These are phyloP conservation scores for Sclerotiophoma versabilis DNA, from an alignment of 2,329 filamentous ascomycete genomes.

Conservation along the genomic window DNA sequence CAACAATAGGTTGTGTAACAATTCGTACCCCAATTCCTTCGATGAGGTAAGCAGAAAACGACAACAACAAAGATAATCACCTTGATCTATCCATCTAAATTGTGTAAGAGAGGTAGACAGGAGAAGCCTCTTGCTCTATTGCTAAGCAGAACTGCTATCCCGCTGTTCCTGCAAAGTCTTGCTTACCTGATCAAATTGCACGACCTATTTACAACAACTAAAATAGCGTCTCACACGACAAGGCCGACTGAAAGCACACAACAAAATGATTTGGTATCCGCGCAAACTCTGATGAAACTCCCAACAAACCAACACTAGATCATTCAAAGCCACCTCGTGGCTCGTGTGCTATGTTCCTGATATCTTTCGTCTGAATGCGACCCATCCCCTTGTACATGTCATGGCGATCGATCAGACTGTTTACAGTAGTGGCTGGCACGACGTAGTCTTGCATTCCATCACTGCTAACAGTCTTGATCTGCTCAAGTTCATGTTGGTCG, in stretches of 20 bases:
- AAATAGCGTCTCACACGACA: neutral
- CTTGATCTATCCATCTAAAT: too few species aligned
- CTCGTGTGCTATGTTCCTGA: conserved; percentile 41
- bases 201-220: too few species aligned
- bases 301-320: neutral
- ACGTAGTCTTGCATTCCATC: conserved; percentile 31
- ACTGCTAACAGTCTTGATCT: conserved; percentile 37
- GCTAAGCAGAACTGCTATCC: too few species aligned
- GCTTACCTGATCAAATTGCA: too few species aligned
- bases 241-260: neutral
- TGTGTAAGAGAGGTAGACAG: too few species aligned
- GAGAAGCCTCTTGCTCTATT: too few species aligned
- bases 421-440: conserved; percentile 40
- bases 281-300: neutral
- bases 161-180: too few species aligned
- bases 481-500: conserved; percentile 36
- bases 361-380: conserved; percentile 50
- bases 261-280: conserved; percentile 8
- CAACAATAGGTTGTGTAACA: neutral
- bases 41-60: too few species aligned
- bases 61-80: too few species aligned
- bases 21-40: too few species aligned
- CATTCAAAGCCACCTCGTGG: conserved; percentile 14
- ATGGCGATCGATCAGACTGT: conserved; percentile 51
- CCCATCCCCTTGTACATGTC: conserved; percentile 52